phyloP scores from a whole-genome alignment of 139 green algal genomes.

The Choricystis sp. region DNA sequence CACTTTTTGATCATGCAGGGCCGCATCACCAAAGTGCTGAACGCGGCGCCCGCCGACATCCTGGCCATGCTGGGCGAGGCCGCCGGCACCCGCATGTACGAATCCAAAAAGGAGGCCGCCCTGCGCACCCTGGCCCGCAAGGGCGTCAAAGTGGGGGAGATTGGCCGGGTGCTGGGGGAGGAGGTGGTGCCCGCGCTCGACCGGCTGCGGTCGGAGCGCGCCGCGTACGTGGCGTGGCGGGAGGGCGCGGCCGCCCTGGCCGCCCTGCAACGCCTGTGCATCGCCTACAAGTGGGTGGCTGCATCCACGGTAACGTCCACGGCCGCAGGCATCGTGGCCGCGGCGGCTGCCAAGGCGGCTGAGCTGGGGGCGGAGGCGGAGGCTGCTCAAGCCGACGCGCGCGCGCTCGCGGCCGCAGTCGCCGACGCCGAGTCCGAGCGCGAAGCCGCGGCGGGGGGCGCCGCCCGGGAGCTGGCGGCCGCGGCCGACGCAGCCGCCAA shows the following conservation, averaged over 20 bases:
- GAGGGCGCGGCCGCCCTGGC: constrained; percentile 27
- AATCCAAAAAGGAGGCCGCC: constrained; percentile 90
- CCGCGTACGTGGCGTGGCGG: constrained; percentile 69
- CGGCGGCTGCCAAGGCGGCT: too few species aligned
- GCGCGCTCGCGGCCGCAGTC: background rate
- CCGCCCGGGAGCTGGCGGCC: background rate
- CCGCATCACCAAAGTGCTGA: constrained; percentile 93
- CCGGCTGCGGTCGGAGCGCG: constrained; percentile 60
- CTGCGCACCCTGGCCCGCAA: constrained; percentile 84
- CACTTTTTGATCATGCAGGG: constrained; percentile 99
- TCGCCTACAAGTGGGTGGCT: constrained; percentile 66
- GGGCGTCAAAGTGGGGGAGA: constrained; percentile 85
- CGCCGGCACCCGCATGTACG: constrained; percentile 93
- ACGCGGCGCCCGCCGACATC: constrained; percentile 98
- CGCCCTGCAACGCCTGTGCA: constrained; percentile 58
- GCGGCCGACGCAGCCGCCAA: background rate
- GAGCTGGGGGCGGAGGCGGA: too few species aligned
- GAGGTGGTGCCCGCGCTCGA: constrained; percentile 81
- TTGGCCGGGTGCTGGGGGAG: constrained; percentile 75
- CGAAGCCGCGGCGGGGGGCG: background rate
- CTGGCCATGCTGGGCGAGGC: constrained; percentile 95
- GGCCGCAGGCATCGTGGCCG: too few species aligned
- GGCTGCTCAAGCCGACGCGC: background rate
- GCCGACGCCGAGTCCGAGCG: background rate
- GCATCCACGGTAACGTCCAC: too few species aligned